Percentiles rank a stretch among this genome's conserved stretches.
phyloP scores from a whole-genome alignment of 2,329 filamentous ascomycete species.

The Gremmenia infestans region DNA sequence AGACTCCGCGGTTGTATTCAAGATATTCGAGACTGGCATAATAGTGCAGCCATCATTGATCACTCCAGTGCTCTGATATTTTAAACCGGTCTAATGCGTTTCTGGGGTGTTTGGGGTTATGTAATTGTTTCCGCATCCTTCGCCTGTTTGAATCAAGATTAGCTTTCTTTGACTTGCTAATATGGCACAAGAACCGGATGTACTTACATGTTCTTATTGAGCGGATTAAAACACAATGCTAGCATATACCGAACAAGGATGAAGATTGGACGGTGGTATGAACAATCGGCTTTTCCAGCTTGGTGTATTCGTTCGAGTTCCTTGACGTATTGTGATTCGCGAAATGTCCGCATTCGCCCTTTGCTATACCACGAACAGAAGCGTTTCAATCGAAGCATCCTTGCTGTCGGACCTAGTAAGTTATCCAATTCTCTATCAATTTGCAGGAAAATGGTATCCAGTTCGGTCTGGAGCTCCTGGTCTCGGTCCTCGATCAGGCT shows the following conservation, averaged over 20 bases:
- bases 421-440: neutral
- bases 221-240: neutral
- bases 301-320: neutral
- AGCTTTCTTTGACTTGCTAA: too few relatives aligned
- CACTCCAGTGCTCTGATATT: too few relatives aligned
- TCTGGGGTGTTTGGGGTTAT: too few relatives aligned
- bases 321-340: neutral
- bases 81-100: too few relatives aligned
- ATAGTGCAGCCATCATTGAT: too few relatives aligned
- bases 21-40: too few relatives aligned
- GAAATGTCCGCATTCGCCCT: neutral
- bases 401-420: neutral
- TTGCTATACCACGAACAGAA: neutral
- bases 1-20: too few relatives aligned
- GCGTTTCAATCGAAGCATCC: neutral
- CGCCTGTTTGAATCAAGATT: too few relatives aligned
- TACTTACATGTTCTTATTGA: too few relatives aligned
- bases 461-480: neutral
- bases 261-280: neutral
- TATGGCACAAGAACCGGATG: too few relatives aligned
- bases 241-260: neutral
- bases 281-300: neutral
- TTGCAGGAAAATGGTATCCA: neutral
- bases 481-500: neutral
- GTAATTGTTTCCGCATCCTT: too few relatives aligned